phyloP scores from a whole-genome alignment of 2,329 filamentous ascomycete genomes.

The Penicillium sp. region DNA sequence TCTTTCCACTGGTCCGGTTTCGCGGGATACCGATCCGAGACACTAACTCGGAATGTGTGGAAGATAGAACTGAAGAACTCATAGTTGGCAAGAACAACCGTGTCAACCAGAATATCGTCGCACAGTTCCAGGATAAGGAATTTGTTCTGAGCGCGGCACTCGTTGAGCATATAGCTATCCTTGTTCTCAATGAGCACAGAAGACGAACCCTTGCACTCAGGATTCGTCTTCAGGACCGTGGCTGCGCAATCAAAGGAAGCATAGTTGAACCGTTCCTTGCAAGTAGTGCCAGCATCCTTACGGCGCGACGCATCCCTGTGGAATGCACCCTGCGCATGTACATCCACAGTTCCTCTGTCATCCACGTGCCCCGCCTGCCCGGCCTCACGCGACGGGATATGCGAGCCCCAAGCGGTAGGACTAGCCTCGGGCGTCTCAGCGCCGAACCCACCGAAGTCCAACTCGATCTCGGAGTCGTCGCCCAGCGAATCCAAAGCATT shows the following conservation, averaged over 20 bases:
- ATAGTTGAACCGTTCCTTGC: constrained; percentile 95
- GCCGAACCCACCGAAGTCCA: constrained; percentile 59
- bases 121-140: constrained; percentile 91
- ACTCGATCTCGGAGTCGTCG: constrained; percentile 77
- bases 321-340: constrained; percentile 38
- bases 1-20: constrained; percentile 88
- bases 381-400: constrained; percentile 21
- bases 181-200: constrained; percentile 92
- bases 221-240: constrained; percentile 81
- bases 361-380: constrained; percentile 8
- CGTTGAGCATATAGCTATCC: constrained; percentile 94
- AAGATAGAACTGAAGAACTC: constrained; percentile 99
- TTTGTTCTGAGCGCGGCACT: constrained; percentile 78
- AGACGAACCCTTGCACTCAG: constrained; percentile 75
- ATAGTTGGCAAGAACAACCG: constrained; percentile 92
- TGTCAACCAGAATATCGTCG: constrained; percentile 78
- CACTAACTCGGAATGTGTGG: constrained; percentile 78
- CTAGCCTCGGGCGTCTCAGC: constrained; percentile 36
- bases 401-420: constrained; percentile 25
- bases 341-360: constrained; percentile 15
- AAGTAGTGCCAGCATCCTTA: constrained; percentile 92
- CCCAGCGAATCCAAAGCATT: constrained; percentile 70
- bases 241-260: constrained; percentile 95
- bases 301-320: constrained; percentile 56
- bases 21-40: constrained; percentile 88